Base-by-base conservation (phyloP, 2,329 filamentous ascomycete species). In the Hypoxylon sp. region DNA sequence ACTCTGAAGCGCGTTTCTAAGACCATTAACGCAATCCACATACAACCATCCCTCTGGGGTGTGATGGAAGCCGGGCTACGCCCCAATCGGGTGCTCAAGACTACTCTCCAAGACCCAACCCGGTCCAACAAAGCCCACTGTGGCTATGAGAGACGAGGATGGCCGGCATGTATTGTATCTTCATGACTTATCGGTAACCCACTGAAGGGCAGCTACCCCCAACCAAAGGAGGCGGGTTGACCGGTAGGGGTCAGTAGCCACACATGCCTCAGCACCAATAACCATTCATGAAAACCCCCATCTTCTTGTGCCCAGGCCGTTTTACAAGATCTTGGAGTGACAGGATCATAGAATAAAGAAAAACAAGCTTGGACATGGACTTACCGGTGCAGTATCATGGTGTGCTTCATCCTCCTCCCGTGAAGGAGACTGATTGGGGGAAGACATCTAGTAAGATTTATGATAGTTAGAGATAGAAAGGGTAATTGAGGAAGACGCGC, bases 211-310 rank as follows among this genome's bases (percentile, higher is more conserved):
- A 43, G 52, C 53, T 63, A 47, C 53, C 60, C 53, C 60, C 52
- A 46, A 39, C 60, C 53, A 63, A 57, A 57, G 60, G 51, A 57
- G 53, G 60, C 46, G 53, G 47, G 60, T 63, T 63, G 46, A 39
- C 21, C 52, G 5, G 37, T 3, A 51, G 39, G n/a, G 53, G 12
- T 47, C 53, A 53, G 53, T 53, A 57, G 53, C 37, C 34, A 47
- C 60, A 47, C 60, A 57, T 63, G 53, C 46, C 39, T 34, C 53
- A 52, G 53, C 51, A 27, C 52, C 46, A n/a, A 46, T 27, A n/a
- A 46, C 14, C 34, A 14, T 27, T n/a, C 46, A 45, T 37, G 51
- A 5, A 11, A 25, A 32, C 23, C 52, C 45, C 43, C 32, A 43
- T 61, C 58, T 50, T 59, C 5, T 23, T 19, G 19, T 41, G 51